A percentile compares a stretch with the other conserved stretches of the same genome.
Evolutionary conservation across 2,329 filamentous ascomycete species (phyloP).

Genomic region (Pseudopyrenochaeta lycopersici): DNA sequence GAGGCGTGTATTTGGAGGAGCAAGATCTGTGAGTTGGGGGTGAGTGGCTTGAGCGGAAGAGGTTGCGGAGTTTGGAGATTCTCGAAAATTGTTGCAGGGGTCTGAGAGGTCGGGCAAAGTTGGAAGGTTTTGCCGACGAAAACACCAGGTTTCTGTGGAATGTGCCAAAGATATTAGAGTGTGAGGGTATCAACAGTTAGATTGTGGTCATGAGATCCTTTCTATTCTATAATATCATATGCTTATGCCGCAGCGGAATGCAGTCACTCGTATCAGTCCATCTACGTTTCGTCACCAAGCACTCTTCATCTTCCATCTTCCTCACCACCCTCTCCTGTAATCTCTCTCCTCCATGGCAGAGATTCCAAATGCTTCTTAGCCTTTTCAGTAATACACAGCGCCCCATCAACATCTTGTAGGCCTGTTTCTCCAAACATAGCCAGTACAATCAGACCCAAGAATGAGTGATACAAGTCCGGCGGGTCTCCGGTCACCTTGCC

Average conservation of each 20-base stretch:
- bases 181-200: background rate
- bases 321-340: constrained; percentile 12
- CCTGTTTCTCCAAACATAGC: constrained; percentile 75
- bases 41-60: constrained; percentile 3
- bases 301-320: constrained; percentile 4
- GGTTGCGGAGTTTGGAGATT: constrained; percentile 12
- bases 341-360: constrained; percentile 46
- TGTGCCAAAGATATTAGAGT: background rate
- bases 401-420: constrained; percentile 76
- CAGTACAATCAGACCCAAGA: constrained; percentile 83
- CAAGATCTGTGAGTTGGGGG: too few species aligned
- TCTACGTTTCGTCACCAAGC: constrained; percentile 7
- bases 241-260: background rate
- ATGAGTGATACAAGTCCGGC: constrained; percentile 83
- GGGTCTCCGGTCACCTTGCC: constrained; percentile 57
- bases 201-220: background rate
- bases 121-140: constrained; percentile 18
- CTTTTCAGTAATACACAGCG: constrained; percentile 76
- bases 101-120: constrained; percentile 12
- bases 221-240: background rate
- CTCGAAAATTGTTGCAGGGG: constrained; percentile 35
- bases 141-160: background rate
- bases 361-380: constrained; percentile 50
- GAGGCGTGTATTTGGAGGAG: too few species aligned
- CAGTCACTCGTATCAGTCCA: constrained; percentile 5